phyloP scores from a whole-genome alignment of 176 grass and related monocot genomes.

The bread wheat (Triticum aestivum) region DNA sequence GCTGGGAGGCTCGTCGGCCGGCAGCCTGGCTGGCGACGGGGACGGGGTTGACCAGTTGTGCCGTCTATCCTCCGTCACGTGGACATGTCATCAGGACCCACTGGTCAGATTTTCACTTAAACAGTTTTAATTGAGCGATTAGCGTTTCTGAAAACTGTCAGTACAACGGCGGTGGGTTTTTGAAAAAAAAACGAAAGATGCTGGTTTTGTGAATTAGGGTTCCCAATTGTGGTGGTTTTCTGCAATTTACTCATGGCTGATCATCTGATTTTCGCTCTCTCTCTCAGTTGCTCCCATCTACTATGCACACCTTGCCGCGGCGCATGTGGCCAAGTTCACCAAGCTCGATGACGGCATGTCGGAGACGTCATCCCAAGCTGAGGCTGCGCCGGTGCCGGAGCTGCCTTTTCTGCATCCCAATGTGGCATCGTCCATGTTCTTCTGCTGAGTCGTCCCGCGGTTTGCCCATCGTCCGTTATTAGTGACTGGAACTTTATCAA shows the following conservation, averaged over 20 bases:
- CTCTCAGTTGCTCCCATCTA: slow-evolving; percentile 53
- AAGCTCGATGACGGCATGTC: slow-evolving; percentile 37
- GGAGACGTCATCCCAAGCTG: slow-evolving; percentile 31
- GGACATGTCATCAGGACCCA: too few relatives aligned
- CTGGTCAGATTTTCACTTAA: too few relatives aligned
- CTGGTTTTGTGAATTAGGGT: too few relatives aligned
- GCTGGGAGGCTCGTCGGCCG: too few relatives aligned
- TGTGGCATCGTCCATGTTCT: slow-evolving; percentile 56
- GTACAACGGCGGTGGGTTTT: too few relatives aligned
- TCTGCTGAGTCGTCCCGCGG: slow-evolving; percentile 29
- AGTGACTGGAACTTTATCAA: background rate
- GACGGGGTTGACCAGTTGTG: too few relatives aligned
- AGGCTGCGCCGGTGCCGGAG: background rate
- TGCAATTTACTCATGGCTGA: background rate
- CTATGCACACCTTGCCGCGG: slow-evolving; percentile 53
- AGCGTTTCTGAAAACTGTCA: too few relatives aligned
- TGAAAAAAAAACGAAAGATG: too few relatives aligned
- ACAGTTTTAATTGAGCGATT: too few relatives aligned
- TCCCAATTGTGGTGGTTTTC: too few relatives aligned
- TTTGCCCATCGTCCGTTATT: background rate
- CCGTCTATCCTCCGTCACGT: too few relatives aligned
- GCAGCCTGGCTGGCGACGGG: too few relatives aligned
- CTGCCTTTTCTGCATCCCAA: slow-evolving; percentile 39
- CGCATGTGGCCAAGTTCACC: slow-evolving; percentile 53
- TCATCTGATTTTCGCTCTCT: background rate